These are phyloP conservation scores for Rhynchosporium secalis DNA, from an alignment of 2,329 filamentous ascomycete species.

Conservation along the genomic window DNA sequence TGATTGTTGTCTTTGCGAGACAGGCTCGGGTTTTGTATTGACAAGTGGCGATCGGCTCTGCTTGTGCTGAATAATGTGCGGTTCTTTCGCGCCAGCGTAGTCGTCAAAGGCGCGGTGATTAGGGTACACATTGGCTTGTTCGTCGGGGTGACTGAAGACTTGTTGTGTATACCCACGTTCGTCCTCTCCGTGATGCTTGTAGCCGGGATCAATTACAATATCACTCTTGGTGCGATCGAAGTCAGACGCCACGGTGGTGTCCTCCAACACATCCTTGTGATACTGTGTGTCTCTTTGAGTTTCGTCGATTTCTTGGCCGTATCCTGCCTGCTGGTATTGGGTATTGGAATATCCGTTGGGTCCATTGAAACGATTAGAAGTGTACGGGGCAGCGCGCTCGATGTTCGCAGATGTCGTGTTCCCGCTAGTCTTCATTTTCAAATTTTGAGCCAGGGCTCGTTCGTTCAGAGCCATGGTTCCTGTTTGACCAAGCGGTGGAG, in stretches of 20 bases:
- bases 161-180: too few relatives aligned
- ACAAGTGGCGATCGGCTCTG: conserved; percentile 17
- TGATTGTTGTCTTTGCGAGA: not conserved
- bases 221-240: conserved; percentile 20
- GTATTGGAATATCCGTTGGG: not conserved
- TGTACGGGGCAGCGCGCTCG: not conserved
- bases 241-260: conserved; percentile 13
- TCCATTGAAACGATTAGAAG: not conserved
- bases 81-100: not conserved
- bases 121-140: not conserved
- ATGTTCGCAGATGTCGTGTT: not conserved
- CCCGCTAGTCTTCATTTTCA: conserved; percentile 10
- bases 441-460: conserved; percentile 4
- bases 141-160: not conserved
- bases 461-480: conserved; percentile 7
- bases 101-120: not conserved
- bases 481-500: not conserved
- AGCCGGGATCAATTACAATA: not conserved
- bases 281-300: not conserved
- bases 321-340: conserved; percentile 7
- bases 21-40: conserved; percentile 1
- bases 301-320: not conserved
- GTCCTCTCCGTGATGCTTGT: conserved; percentile 3
- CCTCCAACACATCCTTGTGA: conserved; percentile 15
- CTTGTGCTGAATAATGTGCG: conserved; percentile 18